Evolutionary conservation across 73 alveolate species (phyloP).

Genomic region (Symbiodinium natans): DNA sequence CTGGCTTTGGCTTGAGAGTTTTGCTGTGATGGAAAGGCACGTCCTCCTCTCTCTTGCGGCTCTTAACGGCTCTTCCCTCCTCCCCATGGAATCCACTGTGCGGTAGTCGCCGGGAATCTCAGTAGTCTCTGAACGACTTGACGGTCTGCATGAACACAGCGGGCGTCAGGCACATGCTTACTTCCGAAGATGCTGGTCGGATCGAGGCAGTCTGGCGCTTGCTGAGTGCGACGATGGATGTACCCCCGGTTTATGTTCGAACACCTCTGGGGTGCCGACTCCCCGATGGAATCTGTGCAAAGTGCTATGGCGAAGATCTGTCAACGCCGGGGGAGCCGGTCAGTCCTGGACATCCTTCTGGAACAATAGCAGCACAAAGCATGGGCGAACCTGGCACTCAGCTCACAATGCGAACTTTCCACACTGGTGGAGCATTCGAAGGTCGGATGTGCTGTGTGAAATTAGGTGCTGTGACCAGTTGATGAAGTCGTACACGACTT

Average conservation of each 20-base stretch:
- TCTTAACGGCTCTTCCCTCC: too few species aligned
- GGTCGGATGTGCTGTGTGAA: not conserved
- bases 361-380: slow-evolving; percentile 71
- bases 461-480: not conserved
- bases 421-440: slow-evolving; percentile 87
- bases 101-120: too few species aligned
- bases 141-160: too few species aligned
- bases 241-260: slow-evolving; percentile 39
- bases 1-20: too few species aligned
- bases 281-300: slow-evolving; percentile 41
- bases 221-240: not conserved
- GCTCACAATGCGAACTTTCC: slow-evolving; percentile 93
- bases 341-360: slow-evolving; percentile 19
- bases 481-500: too few species aligned
- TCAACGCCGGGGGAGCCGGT: slow-evolving; percentile 36
- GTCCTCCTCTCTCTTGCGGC: too few species aligned
- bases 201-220: slow-evolving; percentile 3
- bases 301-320: slow-evolving; percentile 75
- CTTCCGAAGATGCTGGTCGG: not conserved
- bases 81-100: too few species aligned
- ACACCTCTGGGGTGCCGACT: slow-evolving; percentile 56
- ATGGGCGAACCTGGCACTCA: slow-evolving; percentile 92
- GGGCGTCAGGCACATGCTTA: slow-evolving; percentile 52
- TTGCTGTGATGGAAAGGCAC: too few species aligned
- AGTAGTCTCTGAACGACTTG: too few species aligned